Evolutionary conservation across 1,139 yeast species (phyloP), one percentile per base, ranked within the genome.

Genomic region (Scheffersomyces illinoinensis): DNA sequence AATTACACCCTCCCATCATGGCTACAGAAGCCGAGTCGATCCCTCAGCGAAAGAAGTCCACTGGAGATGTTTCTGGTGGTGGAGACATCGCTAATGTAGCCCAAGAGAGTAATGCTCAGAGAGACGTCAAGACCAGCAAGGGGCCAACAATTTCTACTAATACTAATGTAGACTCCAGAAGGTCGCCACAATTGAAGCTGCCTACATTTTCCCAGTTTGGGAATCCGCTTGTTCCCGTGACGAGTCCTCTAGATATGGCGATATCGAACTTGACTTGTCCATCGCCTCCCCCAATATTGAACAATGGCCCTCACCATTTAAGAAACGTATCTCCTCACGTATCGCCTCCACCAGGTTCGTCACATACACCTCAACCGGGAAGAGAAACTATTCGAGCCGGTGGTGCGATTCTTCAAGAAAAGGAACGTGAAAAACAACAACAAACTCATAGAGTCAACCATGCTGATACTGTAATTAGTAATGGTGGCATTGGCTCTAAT

Each of bases 231-330:
- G 43, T 33, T 4, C 43, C 43, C 17, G 43, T 33, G 43, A 33
- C 43, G 10, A 33, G 43, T 14, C 43, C 43, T 8, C 43, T 48
- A 48, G 24, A 20, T n/a, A 24, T 85, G 70, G 89, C 90, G 1
- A 75, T 85, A 54, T 84, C 90, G 10, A 84, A 80, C 66, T 70
- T 85, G 56, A 77, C 88, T 60, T 85, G 89, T 65, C 90, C 91
- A 1, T 86, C 90, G 4, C 91, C 91, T 20, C 90, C 91, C 1
- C 90, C 91, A 1, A 86, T 87, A 56, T 73, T 86, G 56, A 83
- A 83, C 64, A 83, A 71, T 74, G 59, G 67, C 8, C 53, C 61
- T 4, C 19, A 33, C 12, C 43, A 53, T n/a, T 46, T 50, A 55
- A 54, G 43, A 19, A 54, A 53, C 47, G 49, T 48, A n/a, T 48